These are phyloP conservation scores for Limnanthes douglasii DNA, from an alignment of 345 rosid species.

Conservation along the genomic window DNA sequence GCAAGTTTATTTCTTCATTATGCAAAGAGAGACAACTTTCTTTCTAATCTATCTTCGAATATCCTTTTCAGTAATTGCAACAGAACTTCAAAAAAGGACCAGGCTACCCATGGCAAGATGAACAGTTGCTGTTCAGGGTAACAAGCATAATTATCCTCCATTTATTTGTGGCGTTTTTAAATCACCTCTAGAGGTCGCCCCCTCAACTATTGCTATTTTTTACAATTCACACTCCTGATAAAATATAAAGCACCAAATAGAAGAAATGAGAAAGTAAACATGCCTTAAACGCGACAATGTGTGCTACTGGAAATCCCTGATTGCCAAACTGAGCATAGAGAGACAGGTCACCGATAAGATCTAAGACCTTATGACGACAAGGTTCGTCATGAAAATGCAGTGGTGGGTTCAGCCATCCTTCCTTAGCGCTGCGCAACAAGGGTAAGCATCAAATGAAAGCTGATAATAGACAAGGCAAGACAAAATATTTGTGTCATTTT, in stretches of 20 bases:
- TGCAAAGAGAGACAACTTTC: no score
- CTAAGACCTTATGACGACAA: constrained; percentile 81
- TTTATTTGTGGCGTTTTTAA: no score
- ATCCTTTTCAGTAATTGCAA: no score
- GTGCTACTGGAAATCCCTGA: constrained; percentile 81
- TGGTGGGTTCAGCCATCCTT: constrained; percentile 91
- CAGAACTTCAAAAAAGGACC: no score
- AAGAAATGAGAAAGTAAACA: background rate
- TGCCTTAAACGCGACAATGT: constrained; percentile 64
- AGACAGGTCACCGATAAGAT: constrained; percentile 80
- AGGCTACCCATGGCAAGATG: background rate
- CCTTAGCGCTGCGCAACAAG: constrained; percentile 26
- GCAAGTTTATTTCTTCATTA: no score
- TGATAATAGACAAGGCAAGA: constrained; percentile 1
- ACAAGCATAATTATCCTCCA: no score
- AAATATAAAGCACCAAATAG: background rate
- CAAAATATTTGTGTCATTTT: no score
- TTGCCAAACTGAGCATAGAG: constrained; percentile 47
- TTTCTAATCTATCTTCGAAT: no score
- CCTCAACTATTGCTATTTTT: background rate
- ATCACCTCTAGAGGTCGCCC: no score
- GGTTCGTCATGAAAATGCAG: constrained; percentile 59
- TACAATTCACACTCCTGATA: background rate
- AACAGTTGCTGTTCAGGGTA: background rate
- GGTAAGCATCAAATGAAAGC: background rate